phyloP scores from a whole-genome alignment of 1,284 basidiomycete genomes.

The Omphalotus olearius region DNA sequence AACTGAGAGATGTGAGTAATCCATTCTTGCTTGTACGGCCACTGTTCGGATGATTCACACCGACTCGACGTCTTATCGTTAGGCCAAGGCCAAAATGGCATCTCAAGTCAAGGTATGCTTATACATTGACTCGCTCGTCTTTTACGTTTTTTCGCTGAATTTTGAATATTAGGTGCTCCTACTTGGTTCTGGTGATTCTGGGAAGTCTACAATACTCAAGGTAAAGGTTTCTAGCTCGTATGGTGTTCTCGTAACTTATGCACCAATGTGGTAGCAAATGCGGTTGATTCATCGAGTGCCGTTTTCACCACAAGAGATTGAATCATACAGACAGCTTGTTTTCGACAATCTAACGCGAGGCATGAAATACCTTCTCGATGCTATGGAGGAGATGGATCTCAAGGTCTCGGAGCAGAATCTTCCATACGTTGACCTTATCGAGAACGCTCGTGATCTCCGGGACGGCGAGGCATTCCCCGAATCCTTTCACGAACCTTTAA shows the following conservation, averaged over 20 bases:
- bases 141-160: slow-evolving; percentile 14
- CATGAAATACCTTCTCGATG: slow-evolving; percentile 78
- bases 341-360: slow-evolving; percentile 90
- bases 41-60: background rate
- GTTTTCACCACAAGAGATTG: slow-evolving; percentile 73
- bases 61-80: slow-evolving; percentile 6
- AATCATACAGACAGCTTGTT: slow-evolving; percentile 81
- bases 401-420: slow-evolving; percentile 61
- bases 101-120: slow-evolving; percentile 74
- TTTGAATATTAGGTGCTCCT: slow-evolving; percentile 61
- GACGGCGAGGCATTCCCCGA: slow-evolving; percentile 79
- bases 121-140: background rate
- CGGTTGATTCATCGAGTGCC: slow-evolving; percentile 80
- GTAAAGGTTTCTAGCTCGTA: slow-evolving; percentile 35
- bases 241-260: background rate
- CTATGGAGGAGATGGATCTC: slow-evolving; percentile 86
- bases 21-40: background rate
- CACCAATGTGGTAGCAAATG: slow-evolving; percentile 63
- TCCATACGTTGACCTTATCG: slow-evolving; percentile 55
- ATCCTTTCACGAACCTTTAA: slow-evolving; percentile 62
- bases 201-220: slow-evolving; percentile 91
- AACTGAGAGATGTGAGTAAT: slow-evolving; percentile 53
- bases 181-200: slow-evolving; percentile 90
- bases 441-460: slow-evolving; percentile 66
- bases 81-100: slow-evolving; percentile 68